phyloP scores from a whole-genome alignment of 2,329 filamentous ascomycete genomes.

The Trichothecium roseum region DNA sequence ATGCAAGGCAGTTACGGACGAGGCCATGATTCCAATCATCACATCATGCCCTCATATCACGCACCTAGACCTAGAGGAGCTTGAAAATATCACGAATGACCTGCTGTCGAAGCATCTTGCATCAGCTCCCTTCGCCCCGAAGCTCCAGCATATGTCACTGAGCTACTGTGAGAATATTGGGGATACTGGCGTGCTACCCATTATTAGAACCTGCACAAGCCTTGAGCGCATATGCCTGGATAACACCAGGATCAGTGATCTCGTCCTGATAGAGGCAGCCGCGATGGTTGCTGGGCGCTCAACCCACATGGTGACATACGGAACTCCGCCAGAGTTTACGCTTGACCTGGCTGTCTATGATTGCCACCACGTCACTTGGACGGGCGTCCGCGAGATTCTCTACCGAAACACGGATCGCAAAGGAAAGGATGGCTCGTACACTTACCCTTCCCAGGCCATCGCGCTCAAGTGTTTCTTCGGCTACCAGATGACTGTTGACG shows the following conservation, averaged over 20 bases:
- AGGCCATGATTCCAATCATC: conserved; percentile 60
- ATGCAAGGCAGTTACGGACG: conserved; percentile 64
- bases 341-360: conserved; percentile 80
- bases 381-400: conserved; percentile 76
- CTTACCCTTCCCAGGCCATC: conserved; percentile 70
- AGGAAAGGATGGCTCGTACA: conserved; percentile 18
- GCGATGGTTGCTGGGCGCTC: conserved; percentile 62
- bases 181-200: conserved; percentile 72
- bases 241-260: conserved; percentile 83
- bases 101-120: conserved; percentile 64
- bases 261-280: conserved; percentile 76
- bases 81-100: conserved; percentile 65
- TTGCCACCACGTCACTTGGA: conserved; percentile 87
- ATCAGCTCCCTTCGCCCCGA: conserved; percentile 60
- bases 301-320: conserved; percentile 25
- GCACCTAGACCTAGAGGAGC: conserved; percentile 82
- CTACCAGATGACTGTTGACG: conserved; percentile 89
- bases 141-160: conserved; percentile 71
- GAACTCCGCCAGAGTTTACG: conserved; percentile 43
- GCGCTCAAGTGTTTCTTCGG: conserved; percentile 88
- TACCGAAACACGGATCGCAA: conserved; percentile 72
- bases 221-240: conserved; percentile 75
- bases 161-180: conserved; percentile 83
- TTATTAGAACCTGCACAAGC: conserved; percentile 64
- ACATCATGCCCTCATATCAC: conserved; percentile 68